Base-by-base conservation (phyloP, 805 yeast species). In the Wickerhamomyces ciferrii region DNA sequence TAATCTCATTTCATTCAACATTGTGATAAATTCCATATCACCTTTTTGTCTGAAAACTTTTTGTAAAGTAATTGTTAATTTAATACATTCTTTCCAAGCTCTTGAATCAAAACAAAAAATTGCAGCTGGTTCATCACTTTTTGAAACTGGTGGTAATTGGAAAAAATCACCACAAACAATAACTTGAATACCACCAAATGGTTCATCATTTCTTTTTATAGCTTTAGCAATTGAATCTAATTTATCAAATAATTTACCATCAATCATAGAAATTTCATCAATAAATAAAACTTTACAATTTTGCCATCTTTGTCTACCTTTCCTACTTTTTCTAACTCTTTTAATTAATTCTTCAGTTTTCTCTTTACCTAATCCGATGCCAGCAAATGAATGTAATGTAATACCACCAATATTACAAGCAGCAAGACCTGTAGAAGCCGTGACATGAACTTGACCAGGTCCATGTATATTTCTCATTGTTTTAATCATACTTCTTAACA, bases 401-500 rank as follows among this genome's bases (percentile, higher is more conserved):
- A 76, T 76, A 25, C 96, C 96, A 3, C 91, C 90, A 49, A 87
- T 79, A 59, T 85, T 85, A 54, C 87, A 81, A 4, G 94, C 91
- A 0, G 95, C 95, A 23, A 87, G 64, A 0, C 96, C 96, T 1
- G 96, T 87, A 0, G 94, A 85, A 0, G 95, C 95, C 0, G 94
- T 85, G 1, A 87, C 84, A 0, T 85, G 90, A 4, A 87, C 87
- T 14, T 68, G 60, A 2, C 76, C 79, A 0, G 52, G 51, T 0
- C 75, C 72, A 59, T 79, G 72, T 48, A 71, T 72, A 1, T 53
- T 49, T 50, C 67, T 71, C 45, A 87, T 60, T 0, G 72, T 64
- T 54, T 77, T 76, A 45, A 87, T 85, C 34, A 87, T 70, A 11
- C 79, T 72, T 50, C 76, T 75, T 43, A 94, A 68, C n/a, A 94